These are phyloP conservation scores for Cercospora janseana DNA, from an alignment of 2,329 filamentous ascomycete genomes.

Conservation along the genomic window DNA sequence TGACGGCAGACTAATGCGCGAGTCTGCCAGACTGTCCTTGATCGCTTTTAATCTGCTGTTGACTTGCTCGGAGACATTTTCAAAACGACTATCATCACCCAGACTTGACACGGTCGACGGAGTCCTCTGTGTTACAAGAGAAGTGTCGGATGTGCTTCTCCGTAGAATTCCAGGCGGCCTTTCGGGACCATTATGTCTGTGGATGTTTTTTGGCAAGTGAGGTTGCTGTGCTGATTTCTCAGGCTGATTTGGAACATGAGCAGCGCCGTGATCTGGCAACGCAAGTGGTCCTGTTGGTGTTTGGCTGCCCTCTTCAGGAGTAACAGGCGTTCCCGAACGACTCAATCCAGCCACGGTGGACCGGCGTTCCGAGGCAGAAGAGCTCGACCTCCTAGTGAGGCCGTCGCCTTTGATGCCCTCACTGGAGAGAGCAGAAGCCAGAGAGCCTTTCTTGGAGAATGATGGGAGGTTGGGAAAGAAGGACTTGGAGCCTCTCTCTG, in stretches of 20 bases:
- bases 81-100: conserved; percentile 78
- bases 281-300: conserved; percentile 2
- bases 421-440: conserved; percentile 30
- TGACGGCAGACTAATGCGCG: conserved; percentile 64
- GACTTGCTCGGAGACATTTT: conserved; percentile 76
- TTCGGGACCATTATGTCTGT: conserved; percentile 24
- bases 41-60: conserved; percentile 90
- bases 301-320: neutral
- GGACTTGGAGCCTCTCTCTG: conserved; percentile 34
- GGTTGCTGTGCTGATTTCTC: too few species aligned
- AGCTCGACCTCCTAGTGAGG: neutral
- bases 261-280: neutral
- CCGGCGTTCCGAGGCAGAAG: neutral
- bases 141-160: conserved; percentile 72
- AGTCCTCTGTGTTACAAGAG: conserved; percentile 67
- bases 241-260: too few species aligned
- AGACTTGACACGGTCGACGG: conserved; percentile 77
- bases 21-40: conserved; percentile 81
- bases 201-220: conserved; percentile 24
- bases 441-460: conserved; percentile 34
- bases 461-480: conserved; percentile 33
- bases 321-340: conserved; percentile 1
- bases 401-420: conserved; percentile 4
- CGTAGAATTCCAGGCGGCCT: conserved; percentile 44
- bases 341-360: neutral